phyloP scores from a whole-genome alignment of 176 grass and related monocot species.

The Phyllostachys edulis region DNA sequence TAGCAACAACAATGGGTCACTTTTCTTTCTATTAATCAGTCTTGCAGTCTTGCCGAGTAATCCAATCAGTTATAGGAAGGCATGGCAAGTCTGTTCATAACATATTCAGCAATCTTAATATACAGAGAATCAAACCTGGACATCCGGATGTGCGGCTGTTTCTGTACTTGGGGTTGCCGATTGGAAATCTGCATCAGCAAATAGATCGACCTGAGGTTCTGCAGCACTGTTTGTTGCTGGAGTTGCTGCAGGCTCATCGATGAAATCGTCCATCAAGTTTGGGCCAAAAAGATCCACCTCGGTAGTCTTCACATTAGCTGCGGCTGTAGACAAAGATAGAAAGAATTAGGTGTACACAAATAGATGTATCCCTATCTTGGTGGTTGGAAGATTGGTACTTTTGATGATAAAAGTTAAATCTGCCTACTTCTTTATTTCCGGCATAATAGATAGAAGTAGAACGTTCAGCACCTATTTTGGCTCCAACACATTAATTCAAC shows the following conservation, averaged over 20 bases:
- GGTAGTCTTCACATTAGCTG: conserved; percentile 46
- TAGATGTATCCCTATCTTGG: not conserved
- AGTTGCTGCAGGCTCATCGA: conserved; percentile 48
- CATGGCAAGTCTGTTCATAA: not conserved
- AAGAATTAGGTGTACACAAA: not conserved
- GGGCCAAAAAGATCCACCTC: conserved; percentile 80
- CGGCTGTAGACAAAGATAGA: conserved; percentile 43
- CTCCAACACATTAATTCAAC: not conserved
- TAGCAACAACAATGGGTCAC: not conserved
- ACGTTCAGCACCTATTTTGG: not conserved
- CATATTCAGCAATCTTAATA: conserved; percentile 17
- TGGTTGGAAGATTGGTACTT: not conserved
- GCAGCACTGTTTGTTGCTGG: conserved; percentile 35
- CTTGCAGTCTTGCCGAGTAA: not conserved
- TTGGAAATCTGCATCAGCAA: conserved; percentile 89
- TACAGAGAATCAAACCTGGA: conserved; percentile 53
- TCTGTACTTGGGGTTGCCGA: conserved; percentile 52
- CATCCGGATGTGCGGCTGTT: conserved; percentile 32
- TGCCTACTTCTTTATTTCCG: not conserved
- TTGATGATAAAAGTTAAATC: not conserved
- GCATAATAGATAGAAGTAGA: not conserved
- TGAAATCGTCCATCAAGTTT: conserved; percentile 78
- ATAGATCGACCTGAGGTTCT: conserved; percentile 74
- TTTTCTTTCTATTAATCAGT: not conserved
- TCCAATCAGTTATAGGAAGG: conserved; percentile 8